Evolutionary conservation across 441 rosid species (phyloP).

Genomic region (Erysimum cheiri): DNA sequence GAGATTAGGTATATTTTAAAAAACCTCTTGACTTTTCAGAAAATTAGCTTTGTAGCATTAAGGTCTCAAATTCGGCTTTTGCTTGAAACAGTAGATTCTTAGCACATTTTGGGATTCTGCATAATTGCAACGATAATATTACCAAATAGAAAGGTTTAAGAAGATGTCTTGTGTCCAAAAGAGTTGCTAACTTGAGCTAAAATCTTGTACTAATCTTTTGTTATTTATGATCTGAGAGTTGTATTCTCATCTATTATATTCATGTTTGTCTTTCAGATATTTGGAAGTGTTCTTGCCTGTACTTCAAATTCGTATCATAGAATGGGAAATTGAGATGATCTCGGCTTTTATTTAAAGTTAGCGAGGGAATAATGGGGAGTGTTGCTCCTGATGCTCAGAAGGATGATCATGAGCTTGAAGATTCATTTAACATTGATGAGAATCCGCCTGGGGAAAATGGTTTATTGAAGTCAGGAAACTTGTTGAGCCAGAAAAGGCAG

Average conservation of each 20-base stretch:
- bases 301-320: background rate
- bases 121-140: background rate
- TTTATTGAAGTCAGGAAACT: conserved; percentile 31
- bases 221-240: background rate
- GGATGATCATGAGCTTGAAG: conserved; percentile 47
- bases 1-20: conserved; percentile 34
- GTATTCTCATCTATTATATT: background rate
- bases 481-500: conserved; percentile 49
- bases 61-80: background rate
- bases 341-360: background rate
- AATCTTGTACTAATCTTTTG: conserved; percentile 1
- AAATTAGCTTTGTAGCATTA: conserved; percentile 11
- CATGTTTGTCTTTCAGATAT: conserved; percentile 30
- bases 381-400: conserved; percentile 42
- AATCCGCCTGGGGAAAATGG: background rate
- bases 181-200: conserved; percentile 1
- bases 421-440: conserved; percentile 34
- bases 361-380: conserved; percentile 24
- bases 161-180: conserved; percentile 4
- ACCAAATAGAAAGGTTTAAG: background rate
- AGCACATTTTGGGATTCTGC: background rate
- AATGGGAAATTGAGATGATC: conserved; percentile 22
- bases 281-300: background rate
- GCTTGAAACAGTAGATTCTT: conserved; percentile 14
- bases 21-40: conserved; percentile 17